Evolutionary conservation across 768 basidiomycete genomes (phyloP).

Genomic region (Panellus pusillus): DNA sequence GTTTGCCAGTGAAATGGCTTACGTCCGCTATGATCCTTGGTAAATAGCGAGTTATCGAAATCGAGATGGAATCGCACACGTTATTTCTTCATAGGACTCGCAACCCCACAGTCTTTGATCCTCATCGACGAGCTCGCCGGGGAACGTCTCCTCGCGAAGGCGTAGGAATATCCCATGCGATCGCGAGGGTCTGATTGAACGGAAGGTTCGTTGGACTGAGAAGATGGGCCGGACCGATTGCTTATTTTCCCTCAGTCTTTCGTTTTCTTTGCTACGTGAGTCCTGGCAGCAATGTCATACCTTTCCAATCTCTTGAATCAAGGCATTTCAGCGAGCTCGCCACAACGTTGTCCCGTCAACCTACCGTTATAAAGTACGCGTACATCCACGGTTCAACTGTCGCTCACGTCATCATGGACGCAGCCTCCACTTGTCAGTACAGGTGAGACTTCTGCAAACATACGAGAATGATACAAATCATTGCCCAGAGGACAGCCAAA

Average conservation of each 20-base stretch:
- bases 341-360: constrained; percentile 71
- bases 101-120: constrained; percentile 69
- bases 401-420: background rate
- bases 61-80: background rate
- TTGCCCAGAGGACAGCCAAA: constrained; percentile 52
- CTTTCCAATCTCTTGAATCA: constrained; percentile 4
- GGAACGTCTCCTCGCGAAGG: constrained; percentile 88
- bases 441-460: constrained; percentile 41
- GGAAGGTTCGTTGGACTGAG: constrained; percentile 51
- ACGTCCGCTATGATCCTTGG: constrained; percentile 90
- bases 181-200: constrained; percentile 75
- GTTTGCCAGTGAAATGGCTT: constrained; percentile 94
- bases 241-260: constrained; percentile 54
- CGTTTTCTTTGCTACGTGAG: constrained; percentile 89
- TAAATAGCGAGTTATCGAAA: constrained; percentile 23
- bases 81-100: constrained; percentile 51
- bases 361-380: constrained; percentile 78
- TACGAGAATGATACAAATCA: background rate
- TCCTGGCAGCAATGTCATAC: background rate
- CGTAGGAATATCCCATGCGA: constrained; percentile 80
- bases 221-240: background rate
- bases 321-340: constrained; percentile 84
- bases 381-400: background rate
- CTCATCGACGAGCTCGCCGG: constrained; percentile 89
- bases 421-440: constrained; percentile 82